Percentiles rank a stretch among this genome's conserved stretches.
Conservation (phyloP, 2,329 filamentous ascomycete genomes). For the Xylaria sp. region DNA sequence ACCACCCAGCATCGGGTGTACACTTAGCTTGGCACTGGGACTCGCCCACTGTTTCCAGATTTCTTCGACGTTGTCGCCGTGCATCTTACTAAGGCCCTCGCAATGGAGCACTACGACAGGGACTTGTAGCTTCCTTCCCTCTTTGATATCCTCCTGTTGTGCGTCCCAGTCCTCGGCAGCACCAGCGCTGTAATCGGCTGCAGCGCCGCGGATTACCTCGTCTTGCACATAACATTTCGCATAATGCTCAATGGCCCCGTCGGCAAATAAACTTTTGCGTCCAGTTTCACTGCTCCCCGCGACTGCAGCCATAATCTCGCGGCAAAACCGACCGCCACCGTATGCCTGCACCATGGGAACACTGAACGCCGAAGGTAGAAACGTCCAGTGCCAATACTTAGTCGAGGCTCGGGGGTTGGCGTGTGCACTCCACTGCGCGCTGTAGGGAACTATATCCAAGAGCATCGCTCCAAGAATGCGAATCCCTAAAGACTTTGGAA, state of each 20-base stretch:
- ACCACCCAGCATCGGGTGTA: conserved; percentile 19
- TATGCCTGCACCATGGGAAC: conserved; percentile 34
- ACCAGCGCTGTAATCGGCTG: conserved; percentile 37
- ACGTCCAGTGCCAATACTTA: conserved; percentile 36
- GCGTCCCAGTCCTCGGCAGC: conserved; percentile 40
- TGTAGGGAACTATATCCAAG: conserved; percentile 37
- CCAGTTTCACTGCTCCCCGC: conserved; percentile 23
- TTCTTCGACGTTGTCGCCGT: conserved; percentile 20
- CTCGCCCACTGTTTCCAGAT: conserved; percentile 33
- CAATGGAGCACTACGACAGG: conserved; percentile 31
- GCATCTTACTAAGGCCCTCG: conserved; percentile 28
- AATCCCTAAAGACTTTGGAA: conserved; percentile 19
- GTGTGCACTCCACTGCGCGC: conserved; percentile 34
- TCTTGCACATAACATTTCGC: conserved; percentile 32
- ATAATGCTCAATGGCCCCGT: conserved; percentile 37
- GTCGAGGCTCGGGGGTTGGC: conserved; percentile 34
- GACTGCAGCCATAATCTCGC: conserved; percentile 20
- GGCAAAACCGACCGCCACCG: conserved; percentile 34
- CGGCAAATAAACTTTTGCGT: conserved; percentile 24
- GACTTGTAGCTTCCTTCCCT: conserved; percentile 27
- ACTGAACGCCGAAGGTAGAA: conserved; percentile 32
- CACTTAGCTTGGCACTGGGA: conserved; percentile 20
- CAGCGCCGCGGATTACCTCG: conserved; percentile 32
- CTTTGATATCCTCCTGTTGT: conserved; percentile 26
- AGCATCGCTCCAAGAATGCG: conserved; percentile 34